Evolutionary conservation across 2,329 filamentous ascomycete genomes (phyloP).

Genomic region (Drechslerella stenobrocha): DNA sequence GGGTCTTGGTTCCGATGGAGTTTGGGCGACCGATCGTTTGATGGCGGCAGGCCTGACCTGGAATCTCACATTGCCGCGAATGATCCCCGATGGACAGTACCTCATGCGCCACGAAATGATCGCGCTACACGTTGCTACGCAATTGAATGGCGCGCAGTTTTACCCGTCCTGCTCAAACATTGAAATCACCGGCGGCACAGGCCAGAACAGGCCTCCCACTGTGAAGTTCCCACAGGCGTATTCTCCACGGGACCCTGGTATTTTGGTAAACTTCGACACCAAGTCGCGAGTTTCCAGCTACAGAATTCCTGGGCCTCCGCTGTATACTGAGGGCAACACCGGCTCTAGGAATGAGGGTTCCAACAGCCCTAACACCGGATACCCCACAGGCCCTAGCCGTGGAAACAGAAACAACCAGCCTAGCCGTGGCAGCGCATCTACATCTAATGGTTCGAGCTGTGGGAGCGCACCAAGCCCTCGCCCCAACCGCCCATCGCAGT

Average conservation of each 20-base stretch:
- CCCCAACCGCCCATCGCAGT: conserved; percentile 30
- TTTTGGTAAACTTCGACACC: conserved; percentile 46
- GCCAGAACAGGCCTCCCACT: conserved; percentile 48
- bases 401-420: too few relatives aligned
- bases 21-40: conserved; percentile 58
- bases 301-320: conserved; percentile 48
- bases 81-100: conserved; percentile 57
- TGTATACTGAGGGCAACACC: conserved; percentile 13
- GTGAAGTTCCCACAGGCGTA: conserved; percentile 56
- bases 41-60: conserved; percentile 61
- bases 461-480: too few relatives aligned
- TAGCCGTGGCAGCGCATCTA: too few relatives aligned
- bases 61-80: conserved; percentile 55
- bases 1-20: conserved; percentile 55
- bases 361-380: conserved; percentile 12
- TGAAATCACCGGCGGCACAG: conserved; percentile 57
- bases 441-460: too few relatives aligned
- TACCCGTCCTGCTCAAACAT: conserved; percentile 62
- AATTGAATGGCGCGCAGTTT: conserved; percentile 59
- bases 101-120: conserved; percentile 62
- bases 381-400: background rate
- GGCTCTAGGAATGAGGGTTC: background rate
- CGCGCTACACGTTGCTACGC: conserved; percentile 58
- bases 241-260: conserved; percentile 53
- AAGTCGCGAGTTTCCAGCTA: conserved; percentile 43